Conservation (phyloP, 257 asterid species). For the Rehmannia glutinosa region DNA sequence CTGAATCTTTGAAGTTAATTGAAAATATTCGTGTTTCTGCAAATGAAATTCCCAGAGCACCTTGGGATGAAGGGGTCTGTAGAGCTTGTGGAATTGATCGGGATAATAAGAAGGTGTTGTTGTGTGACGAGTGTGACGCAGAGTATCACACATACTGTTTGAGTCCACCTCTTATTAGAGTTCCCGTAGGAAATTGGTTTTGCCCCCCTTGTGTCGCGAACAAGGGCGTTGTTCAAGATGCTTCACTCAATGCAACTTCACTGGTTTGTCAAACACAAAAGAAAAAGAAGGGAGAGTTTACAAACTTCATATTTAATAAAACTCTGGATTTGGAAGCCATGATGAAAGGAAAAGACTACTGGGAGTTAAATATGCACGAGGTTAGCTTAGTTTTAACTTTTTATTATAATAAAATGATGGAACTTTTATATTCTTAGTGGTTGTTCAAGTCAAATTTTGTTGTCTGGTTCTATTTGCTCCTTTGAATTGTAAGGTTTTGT, state of each 20-base stretch:
- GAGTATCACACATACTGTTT: conserved; percentile 6
- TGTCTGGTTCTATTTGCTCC: not conserved
- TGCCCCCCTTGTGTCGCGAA: not conserved
- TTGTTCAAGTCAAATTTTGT: not conserved
- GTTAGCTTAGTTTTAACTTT: not conserved
- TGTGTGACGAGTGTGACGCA: conserved; percentile 1
- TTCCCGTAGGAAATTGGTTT: not conserved
- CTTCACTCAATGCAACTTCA: not conserved
- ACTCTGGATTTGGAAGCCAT: not conserved
- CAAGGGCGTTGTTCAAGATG: not conserved
- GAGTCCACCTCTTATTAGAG: not conserved
- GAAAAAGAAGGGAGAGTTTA: not conserved
- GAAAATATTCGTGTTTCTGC: no score
- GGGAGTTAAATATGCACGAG: not conserved
- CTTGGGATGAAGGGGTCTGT: not conserved
- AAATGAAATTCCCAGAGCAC: not conserved
- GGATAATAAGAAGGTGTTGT: not conserved
- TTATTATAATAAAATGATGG: not conserved
- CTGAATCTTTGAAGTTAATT: not conserved
- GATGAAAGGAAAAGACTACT: not conserved
- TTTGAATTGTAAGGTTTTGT: not conserved
- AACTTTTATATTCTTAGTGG: not conserved
- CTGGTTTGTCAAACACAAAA: not conserved
- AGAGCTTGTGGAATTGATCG: not conserved
- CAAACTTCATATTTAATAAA: not conserved